Base-by-base conservation (phyloP, 495 filamentous ascomycete species). In the Letharia lupina region DNA sequence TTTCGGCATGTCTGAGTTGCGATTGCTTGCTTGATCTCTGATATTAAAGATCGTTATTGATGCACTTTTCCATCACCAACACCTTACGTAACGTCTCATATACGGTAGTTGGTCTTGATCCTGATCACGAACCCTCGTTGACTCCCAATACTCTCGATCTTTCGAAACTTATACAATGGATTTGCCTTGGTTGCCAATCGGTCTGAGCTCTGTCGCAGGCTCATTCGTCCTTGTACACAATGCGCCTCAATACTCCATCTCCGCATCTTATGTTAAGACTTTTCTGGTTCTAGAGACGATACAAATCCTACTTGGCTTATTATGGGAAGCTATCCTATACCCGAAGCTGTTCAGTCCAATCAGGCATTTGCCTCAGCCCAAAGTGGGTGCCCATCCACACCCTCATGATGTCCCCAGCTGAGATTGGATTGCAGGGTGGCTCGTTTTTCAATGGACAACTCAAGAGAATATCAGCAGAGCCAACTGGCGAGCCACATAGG, bases 321-420 rank as follows among this genome's bases (percentile, higher is more conserved):
- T 82, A 31, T 92, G 81, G 75, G 75, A 69, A 5, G 69, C 86
- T 2, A 59, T 91, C 2, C 70, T 93, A 48, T 95, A 87, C 71
- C 92, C 91, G 5, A 79, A 83, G 54, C 79, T 86, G 70, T 78
- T 95, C 66, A 91, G 84, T n/a, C 91, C 93, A 0, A 68, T 89
- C 44, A 79, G 83, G 1, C 79, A 85, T 71, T 74, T 93, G 1
- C 90, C 90, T 1, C 76, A 73, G 28, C 83, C 88, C 0, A 69
- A 70, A 39, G 84, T 83, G 77, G 10, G 61, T 40, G 11, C 16
- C 12, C 11, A 61, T 8, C 45, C 18, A 33, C 44, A 41, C 15
- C n/a, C 62, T 70, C 13, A 42, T 20, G 1, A 39, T 35, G 20
- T 28, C 15, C 13, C 37, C 10, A 18, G 41, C 63, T 65, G 40